Base-by-base conservation (phyloP, 352 stramenopile genomes). In the Phytophthora crassamura region DNA sequence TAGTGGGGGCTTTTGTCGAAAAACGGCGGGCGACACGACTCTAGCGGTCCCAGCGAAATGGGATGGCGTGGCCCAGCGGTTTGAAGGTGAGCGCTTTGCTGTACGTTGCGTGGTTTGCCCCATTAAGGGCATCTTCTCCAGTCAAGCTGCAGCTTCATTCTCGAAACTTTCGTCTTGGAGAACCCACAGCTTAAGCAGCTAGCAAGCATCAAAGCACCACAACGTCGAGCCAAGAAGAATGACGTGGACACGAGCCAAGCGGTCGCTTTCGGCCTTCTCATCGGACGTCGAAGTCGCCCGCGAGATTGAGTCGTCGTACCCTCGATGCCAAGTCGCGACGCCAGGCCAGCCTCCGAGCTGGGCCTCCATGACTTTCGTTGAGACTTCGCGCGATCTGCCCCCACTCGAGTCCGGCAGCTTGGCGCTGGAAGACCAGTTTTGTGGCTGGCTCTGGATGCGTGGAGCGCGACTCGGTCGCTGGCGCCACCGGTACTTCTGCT, bases 381-480 rank as follows among this genome's bases (percentile, higher is more conserved):
- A 77, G 28, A 67, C 69, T 11, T 67, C 64, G 7, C 67, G 70
- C 10, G 75, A 82, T 20, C 51, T 88, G 11, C 63, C 72, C 16
- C 76, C 72, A 20, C 68, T 87, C 15, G 80, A 88, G 39, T 76
- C 74, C 0, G 67, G 71, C 12, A 69, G 32, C 38, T 68, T 86
- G 14, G 52, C 77, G 10, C 55, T 91, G n/a, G 79, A 91, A 32
- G 78, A 88, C 46, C 82, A 91, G 45, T 91, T 91, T 64, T 91
- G 75, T 41, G 85, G 85, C 6, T 94, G 85, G 85, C 74, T 94
- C 5, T 94, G 85, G 85, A 94, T 94, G 83, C 81, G 82, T 6
- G 78, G 76, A 30, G 60, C 65, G 28, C 72, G 78, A 34, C 66
- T 91, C 18, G 78, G 81, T 30, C 77, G 82, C 9, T 94, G 85